Percentiles rank a stretch among this genome's conserved stretches.
phyloP scores from a whole-genome alignment of 257 asterid genomes.

The Primulina huaijiensis region DNA sequence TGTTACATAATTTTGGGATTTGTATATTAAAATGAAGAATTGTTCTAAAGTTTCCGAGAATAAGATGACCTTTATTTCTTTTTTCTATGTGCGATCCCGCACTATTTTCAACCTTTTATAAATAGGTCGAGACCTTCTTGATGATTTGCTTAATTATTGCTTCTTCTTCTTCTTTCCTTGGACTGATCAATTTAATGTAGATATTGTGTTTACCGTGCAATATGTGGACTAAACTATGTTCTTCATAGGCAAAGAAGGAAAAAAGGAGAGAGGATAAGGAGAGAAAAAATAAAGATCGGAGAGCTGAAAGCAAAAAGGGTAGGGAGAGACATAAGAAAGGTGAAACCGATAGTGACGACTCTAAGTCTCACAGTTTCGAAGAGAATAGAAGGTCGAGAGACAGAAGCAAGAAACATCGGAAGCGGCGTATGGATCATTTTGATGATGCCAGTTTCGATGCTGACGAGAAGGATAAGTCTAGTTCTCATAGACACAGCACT shows the following conservation, averaged over 20 bases:
- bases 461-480: constrained; percentile 54
- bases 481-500: constrained; percentile 45
- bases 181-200: not conserved
- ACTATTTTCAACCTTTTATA: not conserved
- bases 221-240: not conserved
- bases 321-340: constrained; percentile 49
- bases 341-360: constrained; percentile 52
- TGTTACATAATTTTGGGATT: constrained; percentile 7
- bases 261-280: constrained; percentile 58
- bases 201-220: constrained; percentile 2
- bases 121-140: not conserved
- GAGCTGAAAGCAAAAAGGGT: constrained; percentile 40
- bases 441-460: constrained; percentile 41
- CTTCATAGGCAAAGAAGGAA: constrained; percentile 67
- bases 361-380: constrained; percentile 47
- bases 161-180: not conserved
- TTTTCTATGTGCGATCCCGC: not conserved
- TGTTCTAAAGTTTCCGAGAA: not conserved
- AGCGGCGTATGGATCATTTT: constrained; percentile 36
- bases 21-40: not conserved
- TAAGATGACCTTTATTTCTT: not conserved
- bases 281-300: constrained; percentile 49
- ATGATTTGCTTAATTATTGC: not conserved
- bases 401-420: constrained; percentile 54
- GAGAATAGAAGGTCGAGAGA: constrained; percentile 57